A percentile compares a stretch with the other conserved stretches of the same genome.
Conservation (phyloP, 805 yeast species). For the Torulaspora indica region DNA sequence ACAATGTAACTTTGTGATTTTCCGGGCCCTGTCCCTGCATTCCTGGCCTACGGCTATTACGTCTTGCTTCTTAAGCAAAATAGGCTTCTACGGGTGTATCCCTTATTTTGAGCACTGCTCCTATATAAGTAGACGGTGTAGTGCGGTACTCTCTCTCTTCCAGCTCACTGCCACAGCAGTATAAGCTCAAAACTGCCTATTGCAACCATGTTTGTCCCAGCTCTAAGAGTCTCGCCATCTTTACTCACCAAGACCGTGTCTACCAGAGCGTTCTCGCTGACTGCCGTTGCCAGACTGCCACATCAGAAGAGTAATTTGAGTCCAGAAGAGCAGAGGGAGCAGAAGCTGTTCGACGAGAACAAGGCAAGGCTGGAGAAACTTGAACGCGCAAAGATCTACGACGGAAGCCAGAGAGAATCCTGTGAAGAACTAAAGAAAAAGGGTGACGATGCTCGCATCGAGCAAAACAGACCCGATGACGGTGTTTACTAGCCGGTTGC, state of each 20-base stretch:
- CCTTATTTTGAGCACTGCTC: background rate
- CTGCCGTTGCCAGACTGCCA: slow-evolving; percentile 10
- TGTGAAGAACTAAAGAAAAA: slow-evolving; percentile 26
- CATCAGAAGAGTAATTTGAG: slow-evolving; percentile 21
- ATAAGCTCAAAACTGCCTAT: too few relatives aligned
- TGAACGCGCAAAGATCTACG: slow-evolving; percentile 19
- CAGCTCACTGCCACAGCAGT: background rate
- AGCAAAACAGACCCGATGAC: slow-evolving; percentile 37
- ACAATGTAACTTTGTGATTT: slow-evolving; percentile 4
- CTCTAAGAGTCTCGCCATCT: slow-evolving; percentile 6
- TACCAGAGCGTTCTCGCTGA: slow-evolving; percentile 8
- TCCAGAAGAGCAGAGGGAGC: slow-evolving; percentile 24
- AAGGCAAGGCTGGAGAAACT: slow-evolving; percentile 27
- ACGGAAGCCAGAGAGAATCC: slow-evolving; percentile 19
- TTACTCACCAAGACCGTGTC: slow-evolving; percentile 2
- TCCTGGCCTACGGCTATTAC: too few relatives aligned
- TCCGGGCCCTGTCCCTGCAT: too few relatives aligned
- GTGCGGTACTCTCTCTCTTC: too few relatives aligned
- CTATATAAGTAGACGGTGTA: too few relatives aligned
- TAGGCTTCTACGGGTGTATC: background rate
- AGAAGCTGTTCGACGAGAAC: slow-evolving; percentile 27
- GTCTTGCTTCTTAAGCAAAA: too few relatives aligned
- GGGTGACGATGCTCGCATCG: slow-evolving; percentile 34
- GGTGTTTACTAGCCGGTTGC: slow-evolving; percentile 28
- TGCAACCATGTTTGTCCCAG: slow-evolving; percentile 5